A percentile compares a stretch with the other conserved stretches of the same genome.
Evolutionary conservation across 2,329 filamentous ascomycete genomes (phyloP).

Genomic region (Trichoderma aggressivum): DNA sequence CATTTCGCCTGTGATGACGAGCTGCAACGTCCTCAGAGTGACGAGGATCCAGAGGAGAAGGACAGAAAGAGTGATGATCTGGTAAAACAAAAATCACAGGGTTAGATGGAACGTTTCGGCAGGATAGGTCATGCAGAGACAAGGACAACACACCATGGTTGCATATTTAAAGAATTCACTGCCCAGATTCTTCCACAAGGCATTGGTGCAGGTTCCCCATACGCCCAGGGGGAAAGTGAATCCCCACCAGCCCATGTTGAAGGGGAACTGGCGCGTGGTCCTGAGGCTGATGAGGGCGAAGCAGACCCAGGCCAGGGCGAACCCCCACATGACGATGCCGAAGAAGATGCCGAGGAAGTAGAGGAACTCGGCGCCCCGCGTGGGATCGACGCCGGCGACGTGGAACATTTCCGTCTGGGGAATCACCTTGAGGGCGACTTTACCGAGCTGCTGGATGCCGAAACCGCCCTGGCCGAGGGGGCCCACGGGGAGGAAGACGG

Average conservation of each 20-base stretch:
- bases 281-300: slow-evolving; percentile 42
- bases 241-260: slow-evolving; percentile 49
- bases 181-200: slow-evolving; percentile 40
- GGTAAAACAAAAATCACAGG: neutral
- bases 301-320: slow-evolving; percentile 42
- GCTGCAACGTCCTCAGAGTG: slow-evolving; percentile 36
- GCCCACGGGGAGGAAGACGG: slow-evolving; percentile 63
- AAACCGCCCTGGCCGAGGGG: slow-evolving; percentile 66
- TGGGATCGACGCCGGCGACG: slow-evolving; percentile 33
- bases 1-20: slow-evolving; percentile 40
- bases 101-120: neutral
- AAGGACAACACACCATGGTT: slow-evolving; percentile 31
- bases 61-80: slow-evolving; percentile 42
- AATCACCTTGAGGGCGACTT: slow-evolving; percentile 42
- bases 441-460: slow-evolving; percentile 50
- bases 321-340: slow-evolving; percentile 44
- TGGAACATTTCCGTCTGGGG: slow-evolving; percentile 44
- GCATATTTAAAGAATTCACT: slow-evolving; percentile 43
- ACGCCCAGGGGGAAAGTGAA: slow-evolving; percentile 48
- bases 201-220: slow-evolving; percentile 40
- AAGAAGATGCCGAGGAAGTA: slow-evolving; percentile 55
- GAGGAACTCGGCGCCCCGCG: slow-evolving; percentile 42
- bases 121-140: neutral
- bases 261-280: slow-evolving; percentile 40
- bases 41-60: slow-evolving; percentile 43